A percentile compares a stretch with the other conserved stretches of the same genome.
These are phyloP conservation scores for Corrigiola litoralis DNA, from an alignment of 179 eudicot species.

Conservation along the genomic window DNA sequence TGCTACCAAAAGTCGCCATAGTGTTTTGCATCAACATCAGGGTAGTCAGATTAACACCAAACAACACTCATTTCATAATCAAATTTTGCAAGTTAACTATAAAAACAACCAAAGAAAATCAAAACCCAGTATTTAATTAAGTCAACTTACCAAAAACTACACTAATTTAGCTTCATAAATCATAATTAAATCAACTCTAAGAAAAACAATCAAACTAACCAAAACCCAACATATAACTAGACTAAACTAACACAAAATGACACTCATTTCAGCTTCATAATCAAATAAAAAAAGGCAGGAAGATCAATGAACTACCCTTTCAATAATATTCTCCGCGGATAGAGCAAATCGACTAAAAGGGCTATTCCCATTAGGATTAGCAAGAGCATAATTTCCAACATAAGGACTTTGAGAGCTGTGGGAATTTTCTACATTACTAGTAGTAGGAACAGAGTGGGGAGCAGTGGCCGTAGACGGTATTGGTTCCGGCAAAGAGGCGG, in stretches of 20 bases:
- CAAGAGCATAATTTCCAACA: conserved; percentile 25
- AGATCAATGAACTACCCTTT: conserved; percentile 41
- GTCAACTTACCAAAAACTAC: too few species aligned
- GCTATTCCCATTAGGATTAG: conserved; percentile 34
- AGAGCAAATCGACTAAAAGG: conserved; percentile 31
- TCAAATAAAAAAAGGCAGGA: neutral
- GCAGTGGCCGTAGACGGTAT: conserved; percentile 16
- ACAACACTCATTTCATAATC: neutral
- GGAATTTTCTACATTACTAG: neutral
- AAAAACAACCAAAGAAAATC: too few species aligned
- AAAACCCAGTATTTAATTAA: too few species aligned
- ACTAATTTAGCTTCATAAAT: too few species aligned
- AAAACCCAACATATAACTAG: neutral
- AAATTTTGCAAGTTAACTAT: too few species aligned
- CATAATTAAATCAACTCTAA: neutral
- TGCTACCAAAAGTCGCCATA: too few species aligned
- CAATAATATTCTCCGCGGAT: conserved; percentile 61
- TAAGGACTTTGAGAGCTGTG: conserved; percentile 15
- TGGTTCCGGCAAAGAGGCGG: conserved; percentile 23
- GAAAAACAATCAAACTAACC: neutral
- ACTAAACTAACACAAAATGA: neutral
- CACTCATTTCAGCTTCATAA: neutral
- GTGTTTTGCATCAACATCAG: too few species aligned
- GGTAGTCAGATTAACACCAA: neutral
- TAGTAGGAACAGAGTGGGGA: neutral